Percentiles rank a stretch among this genome's conserved stretches.
phyloP scores from a whole-genome alignment of 148 eudicot genomes.

The Fagopyrum tataricum region DNA sequence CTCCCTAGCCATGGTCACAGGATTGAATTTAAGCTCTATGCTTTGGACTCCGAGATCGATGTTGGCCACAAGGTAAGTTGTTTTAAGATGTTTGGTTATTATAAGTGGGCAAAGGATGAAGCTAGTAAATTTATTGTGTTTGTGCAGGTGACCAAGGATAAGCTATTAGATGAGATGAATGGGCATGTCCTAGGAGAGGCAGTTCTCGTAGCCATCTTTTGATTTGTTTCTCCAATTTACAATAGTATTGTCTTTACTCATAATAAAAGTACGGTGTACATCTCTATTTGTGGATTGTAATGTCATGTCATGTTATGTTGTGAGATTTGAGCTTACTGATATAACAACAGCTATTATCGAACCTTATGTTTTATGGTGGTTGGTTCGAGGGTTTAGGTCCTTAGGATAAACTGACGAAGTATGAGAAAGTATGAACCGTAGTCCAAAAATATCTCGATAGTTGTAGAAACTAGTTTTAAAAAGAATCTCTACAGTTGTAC shows the following conservation, averaged over 20 bases:
- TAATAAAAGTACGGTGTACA: too few species aligned
- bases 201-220: constrained; percentile 38
- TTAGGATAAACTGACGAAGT: too few species aligned
- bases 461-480: too few species aligned
- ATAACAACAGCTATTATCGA: neutral
- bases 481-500: too few species aligned
- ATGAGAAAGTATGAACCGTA: too few species aligned
- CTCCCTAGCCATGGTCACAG: constrained; percentile 50
- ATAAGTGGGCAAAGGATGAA: neutral
- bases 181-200: constrained; percentile 68
- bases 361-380: neutral
- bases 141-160: constrained; percentile 67
- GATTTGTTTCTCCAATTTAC: neutral
- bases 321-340: neutral
- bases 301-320: neutral
- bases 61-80: constrained; percentile 55
- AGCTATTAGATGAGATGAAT: constrained; percentile 42
- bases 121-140: neutral
- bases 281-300: neutral
- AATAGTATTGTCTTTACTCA: neutral
- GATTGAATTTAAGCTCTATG: constrained; percentile 70
- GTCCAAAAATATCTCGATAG: too few species aligned
- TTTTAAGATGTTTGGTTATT: neutral
- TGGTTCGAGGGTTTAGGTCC: neutral
- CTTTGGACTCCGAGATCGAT: constrained; percentile 52